These are phyloP conservation scores for Botryotinia narcissicola DNA, from an alignment of 2,329 filamentous ascomycete genomes.

Conservation along the genomic window DNA sequence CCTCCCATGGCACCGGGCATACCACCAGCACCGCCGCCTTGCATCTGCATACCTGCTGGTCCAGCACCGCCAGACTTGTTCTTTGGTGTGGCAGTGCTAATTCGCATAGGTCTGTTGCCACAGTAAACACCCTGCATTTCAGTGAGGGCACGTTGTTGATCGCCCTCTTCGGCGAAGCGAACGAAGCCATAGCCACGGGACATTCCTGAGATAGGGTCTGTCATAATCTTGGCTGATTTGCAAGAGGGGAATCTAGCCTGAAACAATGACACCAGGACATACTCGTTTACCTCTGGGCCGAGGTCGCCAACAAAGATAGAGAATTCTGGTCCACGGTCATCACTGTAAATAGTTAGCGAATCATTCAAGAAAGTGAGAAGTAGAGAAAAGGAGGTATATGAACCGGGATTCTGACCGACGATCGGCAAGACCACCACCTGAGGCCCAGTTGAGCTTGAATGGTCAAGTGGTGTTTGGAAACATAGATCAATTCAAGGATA, in stretches of 20 bases:
- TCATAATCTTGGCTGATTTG: constrained; percentile 99
- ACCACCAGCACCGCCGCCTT: constrained; percentile 36
- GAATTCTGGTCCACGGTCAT: constrained; percentile 94
- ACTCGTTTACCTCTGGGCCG: constrained; percentile 97
- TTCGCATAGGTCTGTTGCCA: constrained; percentile 97
- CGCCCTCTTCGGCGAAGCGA: constrained; percentile 90
- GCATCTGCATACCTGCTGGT: constrained; percentile 51
- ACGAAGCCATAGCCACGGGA: constrained; percentile 98
- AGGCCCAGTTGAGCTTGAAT: constrained; percentile 99
- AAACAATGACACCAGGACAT: constrained; percentile 94
- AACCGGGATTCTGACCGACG: constrained; percentile 63
- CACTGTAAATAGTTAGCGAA: constrained; percentile 51
- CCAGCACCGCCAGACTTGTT: constrained; percentile 62
- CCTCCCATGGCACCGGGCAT: constrained; percentile 51
- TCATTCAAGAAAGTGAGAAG: constrained; percentile 13
- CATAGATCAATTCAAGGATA: constrained; percentile 81
- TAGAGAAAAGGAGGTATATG: constrained; percentile 31
- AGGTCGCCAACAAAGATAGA: constrained; percentile 98
- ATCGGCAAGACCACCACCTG: constrained; percentile 90
- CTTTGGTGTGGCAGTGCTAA: constrained; percentile 96
- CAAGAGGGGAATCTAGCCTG: constrained; percentile 93
- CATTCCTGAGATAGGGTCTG: constrained; percentile 95
- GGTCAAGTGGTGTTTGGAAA: constrained; percentile 93
- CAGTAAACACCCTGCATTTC: constrained; percentile 99
- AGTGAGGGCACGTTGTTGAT: constrained; percentile 90